Evolutionary conservation across 805 yeast genomes (phyloP), one percentile per base, ranked within the genome.

Genomic region (Saccharomycopsis babjevae): DNA sequence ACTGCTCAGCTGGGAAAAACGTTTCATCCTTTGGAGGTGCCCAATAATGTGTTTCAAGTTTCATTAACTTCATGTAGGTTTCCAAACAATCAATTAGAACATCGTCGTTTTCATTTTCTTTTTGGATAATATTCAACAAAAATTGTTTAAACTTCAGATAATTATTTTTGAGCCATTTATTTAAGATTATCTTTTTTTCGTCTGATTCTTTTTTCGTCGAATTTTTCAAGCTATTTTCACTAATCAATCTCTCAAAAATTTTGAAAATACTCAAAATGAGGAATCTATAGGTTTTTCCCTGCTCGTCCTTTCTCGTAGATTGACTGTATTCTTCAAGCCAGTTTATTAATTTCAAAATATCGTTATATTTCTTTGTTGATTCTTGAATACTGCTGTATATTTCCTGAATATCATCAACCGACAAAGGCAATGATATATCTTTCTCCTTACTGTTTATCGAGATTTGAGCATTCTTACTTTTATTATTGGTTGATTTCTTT

Each of bases 1-100:
- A 84, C 11, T 81, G 74, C 55, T 72, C 74, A 40, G 77, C 80
- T 7, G 96, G 88, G 70, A 89, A 89, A 67, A 74, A 83, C 57
- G 83, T 79, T 61, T 86, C 84, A 32, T 69, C 70, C 7, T 42
- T 42, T 58, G 75, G 73, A 15, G 88, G 77, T 7, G 82, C 79
- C 68, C 83, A 73, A 68, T 79, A 71, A 36, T 72, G 69, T 38
- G 85, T 76, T 71, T 89, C 96, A 42, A 78, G 68, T 69, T 74
- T 81, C 46, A 83, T 66, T 36, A 86, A 71, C 67, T 79, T 84
- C 77, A 85, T 74, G 63, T 77, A 72, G 39, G 80, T 72, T 67
- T 86, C 88, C 69, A 69, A 78, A 64, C 74, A 82, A 80, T 71
- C 88, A 67, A 62, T 82, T 70, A 78, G 73, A 65, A 76, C 70